Base-by-base conservation (phyloP, 352 stramenopile genomes). In the Phytophthora chlamydospora region DNA sequence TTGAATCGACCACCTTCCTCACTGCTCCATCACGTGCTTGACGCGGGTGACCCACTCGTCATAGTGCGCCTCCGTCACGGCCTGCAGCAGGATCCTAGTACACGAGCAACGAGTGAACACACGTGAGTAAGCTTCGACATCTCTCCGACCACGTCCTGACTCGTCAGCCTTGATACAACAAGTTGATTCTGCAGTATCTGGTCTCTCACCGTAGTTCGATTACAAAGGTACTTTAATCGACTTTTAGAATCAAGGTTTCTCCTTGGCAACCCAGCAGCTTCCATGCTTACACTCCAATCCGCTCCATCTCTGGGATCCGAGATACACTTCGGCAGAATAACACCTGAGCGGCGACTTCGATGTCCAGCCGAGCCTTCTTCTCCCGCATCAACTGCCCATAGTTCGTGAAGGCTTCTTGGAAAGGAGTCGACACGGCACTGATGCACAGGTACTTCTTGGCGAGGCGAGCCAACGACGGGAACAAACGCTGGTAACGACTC, bases 301-400 rank as follows among this genome's bases (percentile, higher is more conserved):
- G 84, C 35, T 93, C 82, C 82, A 93, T 93, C 64, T 94, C 85
- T 11, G 83, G 80, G 35, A 94, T 91, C 7, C 82, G 64, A 34
- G 78, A 91, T 3, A 90, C 85, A 36, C 82, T 91, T 36, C 83
- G 79, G 53, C 83, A 90, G 53, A 94, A 94, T 17, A 94, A 67
- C 36, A 91, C 85, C 61, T 91, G 83, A 13, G 80, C 80, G 14
- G 82, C 81, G 5, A 94, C 80, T 62, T 92, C 81, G 29, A 91
- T 92, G 58, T 91, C 83, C 8, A 94, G 52, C 1, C 83, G 73
- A 47, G 78, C 77, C 53, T 89, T 90, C 58, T 91, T 91, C 66
- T 91, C 83, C 13, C 75, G 72, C 80, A 91, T 89, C 51, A 91
- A 68, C 54, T 89, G 77, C 0, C 84, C 84, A 31, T 89, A 88